Evolutionary conservation across 2,329 filamentous ascomycete species (phyloP), one percentile per base, ranked within the genome.

Genomic region (Paramyrothecium sp.): DNA sequence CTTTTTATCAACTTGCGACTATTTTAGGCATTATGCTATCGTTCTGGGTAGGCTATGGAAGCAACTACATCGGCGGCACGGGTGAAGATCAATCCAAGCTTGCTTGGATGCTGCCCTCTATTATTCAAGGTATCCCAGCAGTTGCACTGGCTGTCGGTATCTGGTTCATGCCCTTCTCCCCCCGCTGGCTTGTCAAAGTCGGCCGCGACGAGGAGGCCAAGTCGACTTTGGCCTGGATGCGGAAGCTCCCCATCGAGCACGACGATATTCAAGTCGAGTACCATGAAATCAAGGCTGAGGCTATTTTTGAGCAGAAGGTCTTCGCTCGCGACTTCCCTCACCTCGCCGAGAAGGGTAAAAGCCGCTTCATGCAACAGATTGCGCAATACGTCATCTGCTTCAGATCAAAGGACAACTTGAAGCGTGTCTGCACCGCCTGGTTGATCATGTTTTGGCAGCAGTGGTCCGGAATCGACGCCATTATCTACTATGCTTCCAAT

Each of bases 231-330:
- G 82, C 89, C 0, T 80, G 70, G 55, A 82, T 94, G 8, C 85
- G 90, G 33, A 81, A 81, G 7, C 79, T 91, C 0, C 71, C 83
- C 0, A 66, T 76, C 17, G 82, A 89, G 59, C 81, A 91, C 64
- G 85, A 90, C 52, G 79, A 89, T 0, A 81, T 94, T 33, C 84
- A 89, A 62, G 78, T 91, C 3, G 90, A 94, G 66, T 92, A 89
- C 66, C 81, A 91, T n/a, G 90, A 94, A 69, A 93, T 94, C 75
- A 91, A 91, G 71, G 89, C 90, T 0, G 89, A 92, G 70, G 86
- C 85, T 0, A 71, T 90, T 26, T 94, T 94, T 64, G 90, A 94
- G 72, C 90, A 92, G 73, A 82, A 86, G 34, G 85, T 84, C 1
- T 79, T 88, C 11, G 82, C 83, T 0, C 86, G 89, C 60, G 79